Base-by-base conservation (phyloP, 306 rosid species). In the Senna tora region DNA sequence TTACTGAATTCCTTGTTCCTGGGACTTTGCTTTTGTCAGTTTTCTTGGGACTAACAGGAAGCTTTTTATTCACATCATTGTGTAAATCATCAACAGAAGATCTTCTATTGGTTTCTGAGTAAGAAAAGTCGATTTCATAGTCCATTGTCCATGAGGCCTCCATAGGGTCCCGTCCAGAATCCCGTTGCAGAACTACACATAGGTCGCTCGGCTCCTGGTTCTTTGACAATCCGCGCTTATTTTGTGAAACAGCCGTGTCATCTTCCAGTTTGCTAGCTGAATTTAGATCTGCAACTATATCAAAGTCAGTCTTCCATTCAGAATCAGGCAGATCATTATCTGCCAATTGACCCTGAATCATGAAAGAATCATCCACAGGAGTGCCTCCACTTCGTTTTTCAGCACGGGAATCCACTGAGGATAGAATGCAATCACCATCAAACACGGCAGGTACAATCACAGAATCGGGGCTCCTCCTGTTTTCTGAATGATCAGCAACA, bases 341-440 rank as follows among this genome's bases (percentile, higher is more conserved):
- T 2, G 72, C 75, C 71, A 81, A 69, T 45, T 79, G 86, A 69
- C 85, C 74, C 52, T 79, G 88, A 58, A 88, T 77, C 85, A 88
- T 85, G 84, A 88, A 88, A 61, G 90, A 88, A 72, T 88, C 93
- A 79, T 88, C 93, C 19, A 65, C 17, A 16, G 54, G 57, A 67
- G 65, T 51, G 45, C 65, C 45, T 74, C 51, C 80, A 12, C 47
- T 64, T 62, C 82, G 74, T 59, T 79, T 82, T 28, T 79, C 81
- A 13, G 75, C 45, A 11, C 7, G n/a, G n/a, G 75, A 67, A 41
- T 67, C 75, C 65, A 54, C 80, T 8, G 71, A 54, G 33, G 87
- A 54, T 21, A 73, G 39, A 43, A 73, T 46, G 65, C 46, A 55
- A 53, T 77, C 88, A 71, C 75, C 82, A 74, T 81, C 71, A 30